phyloP scores from a whole-genome alignment of 345 rosid genomes.

The Ailanthus altissimus region DNA sequence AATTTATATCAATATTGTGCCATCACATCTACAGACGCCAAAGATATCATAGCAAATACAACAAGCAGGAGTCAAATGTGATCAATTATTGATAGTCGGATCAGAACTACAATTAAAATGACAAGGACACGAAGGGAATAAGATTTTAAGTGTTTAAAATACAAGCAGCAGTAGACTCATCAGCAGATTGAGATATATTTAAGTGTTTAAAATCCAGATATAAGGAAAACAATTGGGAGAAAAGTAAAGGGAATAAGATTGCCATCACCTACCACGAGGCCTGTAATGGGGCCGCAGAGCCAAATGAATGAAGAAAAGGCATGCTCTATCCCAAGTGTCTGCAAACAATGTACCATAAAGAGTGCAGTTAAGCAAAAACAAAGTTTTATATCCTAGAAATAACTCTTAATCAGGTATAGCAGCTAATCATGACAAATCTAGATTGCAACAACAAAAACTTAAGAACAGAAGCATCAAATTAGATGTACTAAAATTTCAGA shows the following conservation, averaged over 20 bases:
- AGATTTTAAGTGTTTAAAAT: slow-evolving; percentile 2
- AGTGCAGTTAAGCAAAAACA: slow-evolving; percentile 22
- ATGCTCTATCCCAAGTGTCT: slow-evolving; percentile 93
- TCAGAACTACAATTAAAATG: neutral
- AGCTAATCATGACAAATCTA: neutral
- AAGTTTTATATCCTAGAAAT: slow-evolving; percentile 5
- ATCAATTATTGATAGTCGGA: neutral
- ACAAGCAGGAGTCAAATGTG: neutral
- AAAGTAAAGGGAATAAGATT: slow-evolving; percentile 1
- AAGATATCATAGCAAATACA: neutral
- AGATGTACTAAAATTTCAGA: neutral
- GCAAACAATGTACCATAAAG: slow-evolving; percentile 44
- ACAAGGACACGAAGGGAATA: neutral
- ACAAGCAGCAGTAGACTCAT: slow-evolving; percentile 1
- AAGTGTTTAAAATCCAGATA: slow-evolving; percentile 12
- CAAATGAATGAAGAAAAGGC: slow-evolving; percentile 98
- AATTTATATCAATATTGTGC: slow-evolving; percentile 9
- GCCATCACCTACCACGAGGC: slow-evolving; percentile 83
- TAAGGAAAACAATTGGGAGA: neutral
- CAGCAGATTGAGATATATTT: slow-evolving; percentile 8
- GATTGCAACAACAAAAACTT: neutral
- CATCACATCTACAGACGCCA: slow-evolving; percentile 3
- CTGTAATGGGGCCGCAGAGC: slow-evolving; percentile 98
- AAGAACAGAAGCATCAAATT: neutral
- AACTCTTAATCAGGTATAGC: neutral